Percentiles rank a stretch among this genome's conserved stretches.
Conservation (phyloP, 106 monocot genomes). For the Dendrobium officinale region DNA sequence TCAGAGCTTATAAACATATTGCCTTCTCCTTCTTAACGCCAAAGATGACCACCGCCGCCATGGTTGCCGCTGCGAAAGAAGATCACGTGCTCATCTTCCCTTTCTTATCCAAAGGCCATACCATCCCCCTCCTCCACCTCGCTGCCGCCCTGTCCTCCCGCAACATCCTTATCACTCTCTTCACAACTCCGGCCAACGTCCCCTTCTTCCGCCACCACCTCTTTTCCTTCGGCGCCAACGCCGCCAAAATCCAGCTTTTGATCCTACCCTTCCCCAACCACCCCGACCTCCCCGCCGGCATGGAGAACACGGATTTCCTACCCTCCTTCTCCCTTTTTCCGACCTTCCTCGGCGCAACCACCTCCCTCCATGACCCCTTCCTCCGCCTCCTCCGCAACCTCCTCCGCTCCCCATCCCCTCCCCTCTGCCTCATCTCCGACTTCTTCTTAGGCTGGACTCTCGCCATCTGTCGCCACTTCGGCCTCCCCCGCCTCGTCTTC, state of each 20-base stretch:
- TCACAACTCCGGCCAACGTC: conserved; percentile 35
- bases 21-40: too few species aligned
- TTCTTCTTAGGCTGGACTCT: conserved; percentile 33
- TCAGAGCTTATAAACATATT: too few species aligned
- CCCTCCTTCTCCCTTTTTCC: conserved; percentile 19
- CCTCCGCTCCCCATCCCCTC: neutral
- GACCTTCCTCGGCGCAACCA: conserved; percentile 9
- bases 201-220: conserved; percentile 29
- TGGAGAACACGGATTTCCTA: conserved; percentile 29
- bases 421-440: conserved; percentile 35
- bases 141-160: conserved; percentile 19
- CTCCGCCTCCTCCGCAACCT: neutral
- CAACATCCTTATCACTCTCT: conserved; percentile 20
- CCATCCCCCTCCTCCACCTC: conserved; percentile 43
- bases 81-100: conserved; percentile 27
- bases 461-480: conserved; percentile 3
- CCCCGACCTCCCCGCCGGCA: conserved; percentile 8
- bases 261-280: conserved; percentile 10
- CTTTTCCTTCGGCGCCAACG: neutral
- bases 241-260: conserved; percentile 7
- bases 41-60: neutral
- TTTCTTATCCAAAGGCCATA: conserved; percentile 44
- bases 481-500: conserved; percentile 15
- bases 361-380: conserved; percentile 9
- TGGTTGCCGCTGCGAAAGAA: neutral